Percentiles rank a stretch among this genome's conserved stretches.
Conservation (phyloP, 106 monocot species). For the Platanthera guangdongensis region DNA sequence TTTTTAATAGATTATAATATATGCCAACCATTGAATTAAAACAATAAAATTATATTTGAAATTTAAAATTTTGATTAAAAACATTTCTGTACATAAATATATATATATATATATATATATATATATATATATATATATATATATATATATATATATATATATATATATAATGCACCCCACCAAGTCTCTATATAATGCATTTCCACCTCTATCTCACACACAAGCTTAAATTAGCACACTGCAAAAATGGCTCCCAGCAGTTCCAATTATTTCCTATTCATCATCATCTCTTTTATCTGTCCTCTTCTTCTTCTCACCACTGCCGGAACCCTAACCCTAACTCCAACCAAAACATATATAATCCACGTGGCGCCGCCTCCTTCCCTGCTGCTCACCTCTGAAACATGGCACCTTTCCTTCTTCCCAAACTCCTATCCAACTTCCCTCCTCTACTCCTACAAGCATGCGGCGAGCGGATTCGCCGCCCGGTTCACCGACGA, state of each 20-base stretch:
- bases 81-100: too few relatives aligned
- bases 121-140: too few relatives aligned
- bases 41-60: too few relatives aligned
- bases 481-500: conserved; percentile 13
- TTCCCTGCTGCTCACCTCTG: background rate
- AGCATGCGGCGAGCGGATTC: conserved; percentile 11
- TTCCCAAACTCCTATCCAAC: background rate
- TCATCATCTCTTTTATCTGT: background rate
- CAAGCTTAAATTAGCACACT: background rate
- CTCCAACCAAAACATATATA: conserved; percentile 13
- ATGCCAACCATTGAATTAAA: too few relatives aligned
- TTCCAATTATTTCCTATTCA: background rate
- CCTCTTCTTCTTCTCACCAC: background rate
- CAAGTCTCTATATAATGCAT: too few relatives aligned
- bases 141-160: too few relatives aligned
- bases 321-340: background rate
- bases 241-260: background rate
- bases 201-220: too few relatives aligned
- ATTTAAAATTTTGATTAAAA: too few relatives aligned
- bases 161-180: too few relatives aligned
- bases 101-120: too few relatives aligned
- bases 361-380: conserved; percentile 8
- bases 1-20: too few relatives aligned
- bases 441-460: conserved; percentile 8
- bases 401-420: conserved; percentile 17